phyloP scores from a whole-genome alignment of 129 eudicot genomes.

The Artemisia tridentata region DNA sequence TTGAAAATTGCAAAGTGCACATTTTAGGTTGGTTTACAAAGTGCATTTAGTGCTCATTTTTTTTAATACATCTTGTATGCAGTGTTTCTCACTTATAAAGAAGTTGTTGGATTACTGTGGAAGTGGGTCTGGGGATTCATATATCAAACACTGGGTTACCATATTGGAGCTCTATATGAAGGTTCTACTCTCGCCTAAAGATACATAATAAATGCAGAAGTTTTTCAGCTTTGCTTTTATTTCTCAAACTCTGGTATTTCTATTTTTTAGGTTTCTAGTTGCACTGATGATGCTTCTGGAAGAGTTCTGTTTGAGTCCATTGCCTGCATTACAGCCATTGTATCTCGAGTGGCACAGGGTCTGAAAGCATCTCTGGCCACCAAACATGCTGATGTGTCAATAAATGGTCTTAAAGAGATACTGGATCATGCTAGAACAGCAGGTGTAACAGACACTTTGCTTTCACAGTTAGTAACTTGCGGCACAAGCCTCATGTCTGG shows the following conservation, averaged over 20 bases:
- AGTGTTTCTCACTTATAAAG: slow-evolving; percentile 70
- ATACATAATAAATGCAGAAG: neutral
- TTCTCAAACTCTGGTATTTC: neutral
- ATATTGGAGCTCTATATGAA: slow-evolving; percentile 63
- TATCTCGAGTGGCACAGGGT: slow-evolving; percentile 54
- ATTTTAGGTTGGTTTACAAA: neutral
- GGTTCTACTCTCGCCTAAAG: slow-evolving; percentile 41
- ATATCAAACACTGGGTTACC: slow-evolving; percentile 70
- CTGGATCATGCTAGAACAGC: slow-evolving; percentile 74
- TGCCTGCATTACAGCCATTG: slow-evolving; percentile 69
- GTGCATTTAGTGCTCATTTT: neutral
- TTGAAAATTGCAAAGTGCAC: neutral
- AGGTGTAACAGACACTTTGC: slow-evolving; percentile 55
- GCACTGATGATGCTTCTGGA: slow-evolving; percentile 65
- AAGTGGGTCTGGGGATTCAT: slow-evolving; percentile 58
- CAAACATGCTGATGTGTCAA: slow-evolving; percentile 39
- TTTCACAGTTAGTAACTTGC: slow-evolving; percentile 59
- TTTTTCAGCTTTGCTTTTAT: slow-evolving; percentile 5
- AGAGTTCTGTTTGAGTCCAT: slow-evolving; percentile 67
- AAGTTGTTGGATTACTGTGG: slow-evolving; percentile 61
- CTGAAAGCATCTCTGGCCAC: slow-evolving; percentile 39
- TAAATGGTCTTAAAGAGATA: slow-evolving; percentile 54
- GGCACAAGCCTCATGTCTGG: slow-evolving; percentile 92
- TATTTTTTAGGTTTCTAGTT: slow-evolving; percentile 51
- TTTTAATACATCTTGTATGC: slow-evolving; percentile 31